Evolutionary conservation across 148 eudicot genomes (phyloP).

Genomic region (Cornus florida): DNA sequence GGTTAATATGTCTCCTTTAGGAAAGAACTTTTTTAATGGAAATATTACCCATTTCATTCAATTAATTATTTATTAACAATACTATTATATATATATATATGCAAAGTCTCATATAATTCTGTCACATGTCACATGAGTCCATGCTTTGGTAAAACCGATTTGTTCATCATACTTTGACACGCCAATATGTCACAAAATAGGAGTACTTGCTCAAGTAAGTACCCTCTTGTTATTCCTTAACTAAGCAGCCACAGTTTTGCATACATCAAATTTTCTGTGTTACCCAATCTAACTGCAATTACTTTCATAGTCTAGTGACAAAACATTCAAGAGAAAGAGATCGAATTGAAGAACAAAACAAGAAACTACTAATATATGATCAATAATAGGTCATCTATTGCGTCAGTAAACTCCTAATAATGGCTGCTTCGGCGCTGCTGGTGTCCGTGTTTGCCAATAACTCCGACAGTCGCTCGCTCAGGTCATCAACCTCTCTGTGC

Average conservation of each 20-base stretch:
- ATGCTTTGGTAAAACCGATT: no score
- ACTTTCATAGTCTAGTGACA: not conserved
- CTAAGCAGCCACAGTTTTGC: not conserved
- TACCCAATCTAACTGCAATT: constrained; percentile 5
- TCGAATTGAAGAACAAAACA: constrained; percentile 1
- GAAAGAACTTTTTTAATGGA: no score
- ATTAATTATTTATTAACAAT: no score
- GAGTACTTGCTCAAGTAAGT: no score
- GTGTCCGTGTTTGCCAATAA: constrained; percentile 35
- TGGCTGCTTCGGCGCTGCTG: constrained; percentile 34
- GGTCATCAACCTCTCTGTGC: constrained; percentile 46
- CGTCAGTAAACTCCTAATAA: constrained; percentile 44
- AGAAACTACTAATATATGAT: not conserved
- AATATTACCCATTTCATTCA: no score
- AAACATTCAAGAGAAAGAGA: constrained; percentile 1
- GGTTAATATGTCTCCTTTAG: no score
- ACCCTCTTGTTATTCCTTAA: constrained; percentile 10
- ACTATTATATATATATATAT: no score
- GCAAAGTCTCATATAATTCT: no score
- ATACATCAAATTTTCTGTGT: not conserved
- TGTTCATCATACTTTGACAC: no score
- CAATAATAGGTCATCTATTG: constrained; percentile 17
- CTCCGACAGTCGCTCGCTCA: constrained; percentile 46
- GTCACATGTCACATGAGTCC: no score
- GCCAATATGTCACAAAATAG: no score